phyloP scores from a whole-genome alignment of 306 rosid species.

The Vigna radiata region DNA sequence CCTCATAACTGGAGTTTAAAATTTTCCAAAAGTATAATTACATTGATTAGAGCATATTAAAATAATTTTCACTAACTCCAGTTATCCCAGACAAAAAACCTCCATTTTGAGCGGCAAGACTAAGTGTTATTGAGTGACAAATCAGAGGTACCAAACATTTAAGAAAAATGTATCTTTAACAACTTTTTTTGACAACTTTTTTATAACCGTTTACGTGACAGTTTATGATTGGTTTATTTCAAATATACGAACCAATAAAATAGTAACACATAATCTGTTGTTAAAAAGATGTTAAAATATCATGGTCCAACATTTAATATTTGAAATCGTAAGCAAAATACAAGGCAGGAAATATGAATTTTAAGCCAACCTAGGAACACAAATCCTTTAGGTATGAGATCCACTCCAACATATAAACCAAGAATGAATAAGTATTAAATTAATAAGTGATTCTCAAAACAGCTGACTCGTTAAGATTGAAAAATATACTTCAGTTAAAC shows the following conservation, averaged over 20 bases:
- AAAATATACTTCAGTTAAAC: neutral
- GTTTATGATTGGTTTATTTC: too few relatives aligned
- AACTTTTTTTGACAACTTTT: too few relatives aligned
- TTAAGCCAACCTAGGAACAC: neutral
- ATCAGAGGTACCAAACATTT: neutral
- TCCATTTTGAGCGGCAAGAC: neutral
- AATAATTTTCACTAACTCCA: slow-evolving; percentile 4
- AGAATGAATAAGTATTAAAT: slow-evolving; percentile 1
- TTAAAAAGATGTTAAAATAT: too few relatives aligned
- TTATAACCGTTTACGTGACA: too few relatives aligned
- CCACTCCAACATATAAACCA: slow-evolving; percentile 10
- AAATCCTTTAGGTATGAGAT: neutral
- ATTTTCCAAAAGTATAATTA: slow-evolving; percentile 19
- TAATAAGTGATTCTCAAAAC: slow-evolving; percentile 8
- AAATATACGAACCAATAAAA: too few relatives aligned
- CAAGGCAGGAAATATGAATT: slow-evolving; percentile 17
- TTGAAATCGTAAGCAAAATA: slow-evolving; percentile 2
- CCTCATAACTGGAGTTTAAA: neutral
- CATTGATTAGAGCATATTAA: slow-evolving; percentile 18
- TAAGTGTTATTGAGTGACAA: neutral
- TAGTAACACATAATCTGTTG: too few relatives aligned
- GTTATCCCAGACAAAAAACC: neutral
- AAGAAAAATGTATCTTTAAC: too few relatives aligned
- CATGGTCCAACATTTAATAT: neutral
- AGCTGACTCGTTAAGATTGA: neutral